Conservation (phyloP, 1,284 basidiomycete species). For the Ceratobasidium sp. region DNA sequence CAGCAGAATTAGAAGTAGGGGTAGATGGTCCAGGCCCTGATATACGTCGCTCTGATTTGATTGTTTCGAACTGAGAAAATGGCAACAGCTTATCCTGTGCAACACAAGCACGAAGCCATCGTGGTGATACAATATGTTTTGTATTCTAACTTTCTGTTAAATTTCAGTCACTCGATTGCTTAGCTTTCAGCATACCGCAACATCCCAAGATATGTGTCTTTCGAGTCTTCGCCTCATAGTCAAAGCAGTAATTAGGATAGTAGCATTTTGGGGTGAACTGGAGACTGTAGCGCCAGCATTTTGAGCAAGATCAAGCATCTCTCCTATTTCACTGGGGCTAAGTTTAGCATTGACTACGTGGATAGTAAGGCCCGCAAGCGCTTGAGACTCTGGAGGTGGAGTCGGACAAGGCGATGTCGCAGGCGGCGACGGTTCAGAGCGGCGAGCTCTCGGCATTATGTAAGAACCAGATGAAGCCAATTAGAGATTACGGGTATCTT, state of each 20-base stretch:
- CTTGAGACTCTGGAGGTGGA: conserved; percentile 37
- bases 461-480: not conserved
- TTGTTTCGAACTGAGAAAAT: conserved; percentile 46
- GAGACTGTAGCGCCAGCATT: conserved; percentile 59
- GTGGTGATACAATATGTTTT: conserved; percentile 74
- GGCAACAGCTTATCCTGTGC: conserved; percentile 37
- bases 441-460: conserved; percentile 28
- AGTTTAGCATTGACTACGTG: conserved; percentile 75
- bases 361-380: conserved; percentile 52
- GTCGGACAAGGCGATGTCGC: conserved; percentile 37
- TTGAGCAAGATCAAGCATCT: conserved; percentile 62
- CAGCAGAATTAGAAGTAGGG: not conserved
- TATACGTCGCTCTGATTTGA: conserved; percentile 38
- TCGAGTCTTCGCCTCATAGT: conserved; percentile 75
- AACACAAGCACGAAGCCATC: conserved; percentile 74
- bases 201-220: conserved; percentile 72
- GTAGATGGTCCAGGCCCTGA: not conserved
- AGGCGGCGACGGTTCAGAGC: conserved; percentile 16
- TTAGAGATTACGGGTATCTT: conserved; percentile 22
- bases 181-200: conserved; percentile 66
- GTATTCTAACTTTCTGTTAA: conserved; percentile 62
- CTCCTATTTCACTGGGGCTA: conserved; percentile 59
- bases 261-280: conserved; percentile 63
- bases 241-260: conserved; percentile 74
- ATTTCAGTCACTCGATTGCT: conserved; percentile 6